Evolutionary conservation across 768 basidiomycete species (phyloP).

Genomic region (Mycena floridula): DNA sequence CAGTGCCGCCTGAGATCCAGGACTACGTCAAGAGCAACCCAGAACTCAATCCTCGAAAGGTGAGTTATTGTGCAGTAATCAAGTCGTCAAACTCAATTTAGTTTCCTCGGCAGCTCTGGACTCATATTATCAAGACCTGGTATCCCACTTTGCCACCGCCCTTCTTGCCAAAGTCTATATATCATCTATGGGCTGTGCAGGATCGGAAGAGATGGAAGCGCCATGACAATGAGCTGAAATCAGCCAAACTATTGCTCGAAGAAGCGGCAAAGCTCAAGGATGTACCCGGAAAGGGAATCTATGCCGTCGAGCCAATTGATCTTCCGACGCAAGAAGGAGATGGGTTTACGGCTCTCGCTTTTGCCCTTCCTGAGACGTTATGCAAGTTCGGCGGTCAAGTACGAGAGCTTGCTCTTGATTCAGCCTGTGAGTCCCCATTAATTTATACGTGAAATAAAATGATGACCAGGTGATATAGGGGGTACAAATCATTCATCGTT

Average conservation of each 20-base stretch:
- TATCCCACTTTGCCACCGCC: too few species aligned
- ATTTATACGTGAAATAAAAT: too few species aligned
- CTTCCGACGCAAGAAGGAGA: slow-evolving; percentile 5
- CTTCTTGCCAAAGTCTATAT: slow-evolving; percentile 4
- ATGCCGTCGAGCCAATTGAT: not conserved
- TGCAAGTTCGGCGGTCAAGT: slow-evolving; percentile 10
- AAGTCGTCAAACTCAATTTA: too few species aligned
- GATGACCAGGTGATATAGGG: too few species aligned
- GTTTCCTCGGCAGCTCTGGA: too few species aligned
- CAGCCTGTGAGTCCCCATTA: slow-evolving; percentile 17
- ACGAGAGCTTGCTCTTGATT: slow-evolving; percentile 22
- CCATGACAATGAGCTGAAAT: slow-evolving; percentile 19
- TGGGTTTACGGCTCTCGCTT: slow-evolving; percentile 19
- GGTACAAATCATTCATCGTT: slow-evolving; percentile 29
- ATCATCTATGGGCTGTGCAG: not conserved
- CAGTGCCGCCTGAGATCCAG: too few species aligned
- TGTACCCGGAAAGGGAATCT: not conserved
- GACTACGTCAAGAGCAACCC: too few species aligned
- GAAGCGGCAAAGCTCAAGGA: slow-evolving; percentile 8
- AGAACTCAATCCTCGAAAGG: too few species aligned
- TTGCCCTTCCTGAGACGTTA: slow-evolving; percentile 15
- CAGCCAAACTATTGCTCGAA: slow-evolving; percentile 14
- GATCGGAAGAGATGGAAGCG: slow-evolving; percentile 15
- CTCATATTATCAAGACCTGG: too few species aligned
- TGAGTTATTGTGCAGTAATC: too few species aligned